Base-by-base conservation (phyloP, 306 rosid genomes). In the Inga laurina region DNA sequence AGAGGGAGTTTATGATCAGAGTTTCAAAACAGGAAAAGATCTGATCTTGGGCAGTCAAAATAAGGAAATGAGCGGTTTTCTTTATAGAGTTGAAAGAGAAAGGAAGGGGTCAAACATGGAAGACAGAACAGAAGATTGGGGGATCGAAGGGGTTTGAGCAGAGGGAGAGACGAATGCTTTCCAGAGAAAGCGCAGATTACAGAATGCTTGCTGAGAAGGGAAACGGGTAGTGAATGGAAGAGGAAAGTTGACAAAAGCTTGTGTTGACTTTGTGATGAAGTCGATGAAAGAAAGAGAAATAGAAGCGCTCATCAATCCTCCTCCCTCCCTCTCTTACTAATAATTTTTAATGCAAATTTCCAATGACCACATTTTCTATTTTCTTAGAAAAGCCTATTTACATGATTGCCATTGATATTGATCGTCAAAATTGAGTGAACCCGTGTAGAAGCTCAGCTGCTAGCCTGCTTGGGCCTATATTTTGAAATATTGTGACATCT, bases 241-340 rank as follows among this genome's bases (percentile, higher is more conserved):
- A 85, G 90, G 86, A 83, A 85, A 91, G 91, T 89, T 86, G 88
- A 86, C 90, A 81, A 82, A 86, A 90, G 83, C 77, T 78, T 49
- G 78, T 84, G 86, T 84, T 87, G 89, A 87, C 89, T 87, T 81
- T 30, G 49, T 21, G 32, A 69, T 0, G 45, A 77, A 51, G 77
- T 35, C 32, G 85, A 44, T 5, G 76, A 21, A 41, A 80, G 27
- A 43, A 43, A 69, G 69, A 69, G 27, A 43, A 43, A 69, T 61
- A 75, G 18, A 41, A 59, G 61, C 35, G 75, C 22, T 72, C 48
- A 49, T 74, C 84, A 46, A 16, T 11, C 59, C 74, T 74, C 51
- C 64, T 59, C 18, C 3, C 24, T n/a, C 35, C 16, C 19, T 3
- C 10, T 22, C 14, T 6, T 27, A 27, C 34, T 7, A 59, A 22